Evolutionary conservation across 805 yeast genomes (phyloP), one percentile per base, ranked within the genome.

Genomic region (Yarrowia divulgata): DNA sequence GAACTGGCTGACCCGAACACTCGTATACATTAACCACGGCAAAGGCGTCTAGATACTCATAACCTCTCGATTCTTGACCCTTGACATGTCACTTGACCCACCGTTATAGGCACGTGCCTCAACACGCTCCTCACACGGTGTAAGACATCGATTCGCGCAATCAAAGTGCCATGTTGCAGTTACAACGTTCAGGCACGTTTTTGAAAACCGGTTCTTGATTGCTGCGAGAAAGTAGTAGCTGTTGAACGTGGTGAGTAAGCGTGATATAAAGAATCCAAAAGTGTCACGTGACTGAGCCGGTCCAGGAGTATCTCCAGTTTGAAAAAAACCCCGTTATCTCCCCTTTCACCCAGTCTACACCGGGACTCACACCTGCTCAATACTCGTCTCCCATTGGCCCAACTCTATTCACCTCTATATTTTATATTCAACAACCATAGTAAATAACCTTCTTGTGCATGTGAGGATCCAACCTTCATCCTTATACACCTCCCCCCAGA

Each of bases 361-460:
- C 50, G 50, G 13, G 50, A 48, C 50, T 48, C 35, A 29, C 52
- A 23, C 35, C 35, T 19, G 50, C 6, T 12, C 5, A 3, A 18
- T 29, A 14, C 18, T 13, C 12, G n/a, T 8, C 18, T 48, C 52
- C 12, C 14, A 49, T 49, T 49, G 54, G 54, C 23, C 29, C 54
- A 49, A 49, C 54, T 16, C 39, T 49, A 49, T 49, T 32, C 19
- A 14, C 39, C 54, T 49, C 54, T 49, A 32, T 49, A 49, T 48
- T 43, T 23, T 23, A 23, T 4, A 23, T 23, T 18, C 34, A 7
- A 48, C 52, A 29, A 29, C 57, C 40, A 50, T 50, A 50, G 29
- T 14, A 34, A 34, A n/a, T 50, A 34, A 16, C 40, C 14, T 50
- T 50, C 19, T 8, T 32, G 10, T 50, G 57, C 57, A 50, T 48